Conservation (phyloP, 257 asterid genomes). For the Rubia yunnanensis region DNA sequence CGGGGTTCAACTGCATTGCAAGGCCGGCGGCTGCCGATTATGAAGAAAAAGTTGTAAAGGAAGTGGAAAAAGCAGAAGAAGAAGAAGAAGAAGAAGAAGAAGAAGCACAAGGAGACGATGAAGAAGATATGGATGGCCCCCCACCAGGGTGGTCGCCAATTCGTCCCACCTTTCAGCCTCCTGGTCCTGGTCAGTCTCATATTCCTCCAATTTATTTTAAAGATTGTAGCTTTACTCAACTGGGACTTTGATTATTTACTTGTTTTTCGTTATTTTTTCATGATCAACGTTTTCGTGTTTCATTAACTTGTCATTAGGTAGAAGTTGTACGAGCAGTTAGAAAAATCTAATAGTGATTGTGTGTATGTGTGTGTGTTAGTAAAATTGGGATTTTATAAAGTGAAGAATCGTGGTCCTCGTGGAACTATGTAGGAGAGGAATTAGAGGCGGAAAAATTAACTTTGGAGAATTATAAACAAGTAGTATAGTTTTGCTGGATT, state of each 20-base stretch:
- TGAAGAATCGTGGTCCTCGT: no score
- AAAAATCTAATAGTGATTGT: no score
- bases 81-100: conserved; percentile 5
- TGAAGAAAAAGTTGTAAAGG: background rate
- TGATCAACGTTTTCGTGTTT: background rate
- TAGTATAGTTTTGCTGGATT: background rate
- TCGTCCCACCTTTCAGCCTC: conserved; percentile 22
- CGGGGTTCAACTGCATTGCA: conserved; percentile 51
- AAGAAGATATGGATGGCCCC: conserved; percentile 48
- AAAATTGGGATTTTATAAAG: no score
- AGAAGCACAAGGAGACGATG: conserved; percentile 15
- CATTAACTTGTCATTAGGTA: background rate
- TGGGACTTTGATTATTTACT: background rate
- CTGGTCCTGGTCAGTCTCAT: conserved; percentile 10
- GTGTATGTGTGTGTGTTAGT: no score
- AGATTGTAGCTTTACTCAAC: background rate
- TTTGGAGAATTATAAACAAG: no score
- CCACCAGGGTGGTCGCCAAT: conserved; percentile 69
- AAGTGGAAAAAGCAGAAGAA: conserved; percentile 11
- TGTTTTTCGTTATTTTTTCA: background rate
- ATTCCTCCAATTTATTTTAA: background rate
- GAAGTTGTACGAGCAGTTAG: background rate
- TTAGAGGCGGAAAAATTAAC: no score
- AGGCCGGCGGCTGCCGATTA: conserved; percentile 11
- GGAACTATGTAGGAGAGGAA: background rate